These are phyloP conservation scores for Haematococcus sp. DNA, from an alignment of 139 green algal species.

Conservation along the genomic window DNA sequence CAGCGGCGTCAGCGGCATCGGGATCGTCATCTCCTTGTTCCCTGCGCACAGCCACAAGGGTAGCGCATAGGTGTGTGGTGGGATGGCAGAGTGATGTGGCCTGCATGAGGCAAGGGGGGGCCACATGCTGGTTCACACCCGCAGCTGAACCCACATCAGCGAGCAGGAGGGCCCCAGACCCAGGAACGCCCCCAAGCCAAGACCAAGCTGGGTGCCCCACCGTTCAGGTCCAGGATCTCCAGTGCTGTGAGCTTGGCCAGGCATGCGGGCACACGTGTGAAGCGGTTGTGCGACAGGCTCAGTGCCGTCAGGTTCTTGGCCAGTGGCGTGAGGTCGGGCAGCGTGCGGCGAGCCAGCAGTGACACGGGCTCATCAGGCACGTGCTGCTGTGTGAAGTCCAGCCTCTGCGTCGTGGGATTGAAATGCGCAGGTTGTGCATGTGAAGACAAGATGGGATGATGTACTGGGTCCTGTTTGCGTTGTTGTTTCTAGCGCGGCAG, in stretches of 20 bases:
- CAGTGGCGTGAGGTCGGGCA: slow-evolving; percentile 43
- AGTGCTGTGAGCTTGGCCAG: slow-evolving; percentile 38
- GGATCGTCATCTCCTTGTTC: slow-evolving; percentile 41
- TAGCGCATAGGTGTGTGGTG: background rate
- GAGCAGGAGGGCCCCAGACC: too few relatives aligned
- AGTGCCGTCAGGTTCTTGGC: slow-evolving; percentile 35
- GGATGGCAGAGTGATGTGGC: too few relatives aligned
- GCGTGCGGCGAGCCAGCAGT: slow-evolving; percentile 7
- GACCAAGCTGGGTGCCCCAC: too few relatives aligned
- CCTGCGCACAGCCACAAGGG: slow-evolving; percentile 11
- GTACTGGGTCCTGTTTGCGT: too few relatives aligned
- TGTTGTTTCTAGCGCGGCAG: too few relatives aligned
- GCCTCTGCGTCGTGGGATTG: slow-evolving; percentile 1
- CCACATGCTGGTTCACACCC: too few relatives aligned
- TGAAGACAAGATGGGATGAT: too few relatives aligned
- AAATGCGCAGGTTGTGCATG: too few relatives aligned
- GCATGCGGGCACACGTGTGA: slow-evolving; percentile 32
- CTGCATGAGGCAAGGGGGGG: too few relatives aligned
- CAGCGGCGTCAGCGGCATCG: slow-evolving; percentile 28
- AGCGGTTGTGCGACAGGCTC: slow-evolving; percentile 50
- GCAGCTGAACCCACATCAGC: too few relatives aligned
- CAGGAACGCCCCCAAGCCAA: too few relatives aligned
- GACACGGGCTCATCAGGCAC: slow-evolving; percentile 1
- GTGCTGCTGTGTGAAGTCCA: slow-evolving; percentile 22
- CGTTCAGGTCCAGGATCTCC: slow-evolving; percentile 35